Evolutionary conservation across 1,139 yeast genomes (phyloP).

Genomic region (Suhomyces kunorum): DNA sequence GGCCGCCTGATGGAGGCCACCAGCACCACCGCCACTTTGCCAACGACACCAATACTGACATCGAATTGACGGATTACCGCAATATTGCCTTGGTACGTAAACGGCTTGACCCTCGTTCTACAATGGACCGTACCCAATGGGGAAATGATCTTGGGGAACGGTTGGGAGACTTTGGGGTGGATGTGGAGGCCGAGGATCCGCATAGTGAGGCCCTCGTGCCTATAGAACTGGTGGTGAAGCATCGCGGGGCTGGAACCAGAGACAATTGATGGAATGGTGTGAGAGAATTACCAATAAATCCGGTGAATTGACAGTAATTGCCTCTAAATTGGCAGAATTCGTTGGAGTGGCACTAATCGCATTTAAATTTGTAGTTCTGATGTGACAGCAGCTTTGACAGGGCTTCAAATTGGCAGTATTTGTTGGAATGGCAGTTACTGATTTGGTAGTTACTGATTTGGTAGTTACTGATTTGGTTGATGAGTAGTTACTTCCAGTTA

Average conservation of each 20-base stretch:
- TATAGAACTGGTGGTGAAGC: background rate
- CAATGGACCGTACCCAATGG: constrained; percentile 56
- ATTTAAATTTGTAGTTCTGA: too few species aligned
- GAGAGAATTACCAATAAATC: too few species aligned
- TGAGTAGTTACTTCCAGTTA: too few species aligned
- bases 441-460: too few species aligned
- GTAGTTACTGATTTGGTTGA: too few species aligned
- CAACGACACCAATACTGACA: constrained; percentile 22
- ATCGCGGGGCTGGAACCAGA: background rate
- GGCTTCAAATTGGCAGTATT: too few species aligned
- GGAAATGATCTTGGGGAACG: constrained; percentile 78
- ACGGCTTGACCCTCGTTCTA: constrained; percentile 26
- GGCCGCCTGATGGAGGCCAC: constrained; percentile 88
- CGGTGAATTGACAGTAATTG: too few species aligned
- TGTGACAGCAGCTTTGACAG: too few species aligned
- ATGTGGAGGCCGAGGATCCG: constrained; percentile 58
- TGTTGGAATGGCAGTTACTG: too few species aligned
- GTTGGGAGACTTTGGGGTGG: constrained; percentile 85
- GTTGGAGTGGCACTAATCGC: too few species aligned
- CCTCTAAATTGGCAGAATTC: too few species aligned
- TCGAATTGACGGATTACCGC: constrained; percentile 15
- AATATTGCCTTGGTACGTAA: constrained; percentile 15
- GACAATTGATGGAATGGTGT: background rate
- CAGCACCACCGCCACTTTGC: constrained; percentile 28
- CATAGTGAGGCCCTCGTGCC: constrained; percentile 1